Base-by-base conservation (phyloP, 805 yeast species). In the Scheffersomyces amazonensis region DNA sequence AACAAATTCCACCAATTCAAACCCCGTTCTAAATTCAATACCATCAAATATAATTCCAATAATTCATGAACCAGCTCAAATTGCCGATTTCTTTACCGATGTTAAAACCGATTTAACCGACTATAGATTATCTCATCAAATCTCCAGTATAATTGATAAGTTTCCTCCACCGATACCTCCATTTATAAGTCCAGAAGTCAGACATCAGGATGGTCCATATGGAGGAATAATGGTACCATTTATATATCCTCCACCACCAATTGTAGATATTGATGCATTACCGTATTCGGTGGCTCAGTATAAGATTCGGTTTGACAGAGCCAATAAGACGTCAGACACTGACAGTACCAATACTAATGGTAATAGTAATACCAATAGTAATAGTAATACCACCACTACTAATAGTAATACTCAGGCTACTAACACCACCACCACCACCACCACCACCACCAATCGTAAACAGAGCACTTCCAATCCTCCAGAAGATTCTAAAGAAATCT, bases 131-230 rank as follows among this genome's bases (percentile, higher is more conserved):
- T 24, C 25, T 6, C 20, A 35, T 17, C 69, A 64, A 42, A 40
- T 61, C 15, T 32, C 39, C 8, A 49, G 52, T 18, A 58, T 60
- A 9, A 36, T 58, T 17, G 40, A 36, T 31, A 47, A 47, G 22
- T 66, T 61, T 39, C 72, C 72, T 3, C 74, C 74, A 1, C 74
- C 74, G 4, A 36, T 52, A 15, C 68, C 73, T 12, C 73, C 73
- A 6, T 46, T 42, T 21, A 16, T 35, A 7, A 49, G 50, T 2
- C 27, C 13, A n/a, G 36, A 20, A 17, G 16, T 10, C 15, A 23
- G 12, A 3, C n/a, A 17, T 10, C 24, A 35, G 6, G 36, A 36
- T 16, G 12, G 19, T 6, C 10, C 16, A 11, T 23, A 17, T 17
- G 48, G 50, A 13, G 72, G 73, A 0, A 52, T 66, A 2, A 65